Evolutionary conservation across 306 rosid genomes (phyloP), one percentile per base, ranked within the genome.

Genomic region (Pyrus communis): DNA sequence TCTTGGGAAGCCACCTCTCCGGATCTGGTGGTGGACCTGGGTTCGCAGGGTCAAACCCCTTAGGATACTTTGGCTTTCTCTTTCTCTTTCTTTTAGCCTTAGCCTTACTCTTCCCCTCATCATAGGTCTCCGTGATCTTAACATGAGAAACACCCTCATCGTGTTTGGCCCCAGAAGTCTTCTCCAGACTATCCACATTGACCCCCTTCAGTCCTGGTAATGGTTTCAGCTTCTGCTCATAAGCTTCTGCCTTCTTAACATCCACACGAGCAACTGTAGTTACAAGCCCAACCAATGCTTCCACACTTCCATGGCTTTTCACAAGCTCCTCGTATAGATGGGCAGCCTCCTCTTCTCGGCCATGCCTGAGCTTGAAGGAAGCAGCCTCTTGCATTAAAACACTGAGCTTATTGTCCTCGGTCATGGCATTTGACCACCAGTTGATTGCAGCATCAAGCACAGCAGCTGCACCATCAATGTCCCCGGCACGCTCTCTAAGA

Each of bases 21-120:
- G 99, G 99, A 81, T 96, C 99, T 4, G 98, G 99, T 33, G 93
- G 93, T 65, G 99, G 97, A 77, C 99, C 99, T 43, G 98, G 98
- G 77, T 92, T 96, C 18, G 90, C 93, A 9, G 97, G 97, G 81
- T 96, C 96, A 80, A 87, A 96, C 78, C 99, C 97, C 86, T 91
- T 96, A 46, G 98, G 99, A 83, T 96, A 96, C 86, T 79, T 90
- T 61, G 97, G 98, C 90, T 96, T 96, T 88, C 99, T 91, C 91
- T 92, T 92, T 81, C 99, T 87, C 93, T 92, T 96, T 77, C 85
- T 92, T 93, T 92, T 91, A 59, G 92, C 78, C 84, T 95, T 96
- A 33, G 88, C 73, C 84, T 92, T 95, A 45, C 75, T 87, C 91
- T 92, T 92, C 54, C 90, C 98, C 73, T 86, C 97, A 40, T 88